Evolutionary conservation across 2,329 filamentous ascomycete species (phyloP).

Genomic region (Stagonosporopsis vannaccii): DNA sequence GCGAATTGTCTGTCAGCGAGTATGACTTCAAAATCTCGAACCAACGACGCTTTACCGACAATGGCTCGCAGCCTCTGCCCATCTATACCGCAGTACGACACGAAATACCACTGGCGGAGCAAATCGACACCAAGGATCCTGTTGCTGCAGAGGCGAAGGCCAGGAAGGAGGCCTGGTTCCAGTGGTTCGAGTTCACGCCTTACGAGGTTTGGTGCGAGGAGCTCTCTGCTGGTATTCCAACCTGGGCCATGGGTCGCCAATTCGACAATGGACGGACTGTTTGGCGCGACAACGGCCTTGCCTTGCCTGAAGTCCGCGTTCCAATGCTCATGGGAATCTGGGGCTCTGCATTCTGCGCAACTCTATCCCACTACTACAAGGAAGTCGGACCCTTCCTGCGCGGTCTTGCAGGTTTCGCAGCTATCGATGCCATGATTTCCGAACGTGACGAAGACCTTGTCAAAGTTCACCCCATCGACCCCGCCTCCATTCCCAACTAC

Average conservation of each 20-base stretch:
- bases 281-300: constrained; percentile 68
- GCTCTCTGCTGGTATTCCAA: constrained; percentile 88
- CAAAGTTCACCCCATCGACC: constrained; percentile 94
- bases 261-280: constrained; percentile 77
- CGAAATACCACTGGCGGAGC: constrained; percentile 78
- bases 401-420: constrained; percentile 75
- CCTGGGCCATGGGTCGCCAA: constrained; percentile 86
- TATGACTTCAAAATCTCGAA: constrained; percentile 90
- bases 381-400: constrained; percentile 86
- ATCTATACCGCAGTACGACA: constrained; percentile 97
- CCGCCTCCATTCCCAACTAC: constrained; percentile 89
- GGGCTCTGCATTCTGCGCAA: constrained; percentile 95
- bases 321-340: constrained; percentile 92
- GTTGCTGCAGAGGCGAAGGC: constrained; percentile 55
- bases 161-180: constrained; percentile 82
- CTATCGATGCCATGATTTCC: constrained; percentile 82
- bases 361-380: constrained; percentile 92
- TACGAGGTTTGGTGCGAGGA: constrained; percentile 98
- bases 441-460: constrained; percentile 83
- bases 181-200: constrained; percentile 92
- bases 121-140: constrained; percentile 45
- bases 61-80: constrained; percentile 83
- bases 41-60: constrained; percentile 76
- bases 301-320: constrained; percentile 83
- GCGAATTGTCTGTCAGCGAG: constrained; percentile 78